Percentiles rank a stretch among this genome's conserved stretches.
Evolutionary conservation across 805 yeast genomes (phyloP).

Genomic region (Spathaspora passalidarum): DNA sequence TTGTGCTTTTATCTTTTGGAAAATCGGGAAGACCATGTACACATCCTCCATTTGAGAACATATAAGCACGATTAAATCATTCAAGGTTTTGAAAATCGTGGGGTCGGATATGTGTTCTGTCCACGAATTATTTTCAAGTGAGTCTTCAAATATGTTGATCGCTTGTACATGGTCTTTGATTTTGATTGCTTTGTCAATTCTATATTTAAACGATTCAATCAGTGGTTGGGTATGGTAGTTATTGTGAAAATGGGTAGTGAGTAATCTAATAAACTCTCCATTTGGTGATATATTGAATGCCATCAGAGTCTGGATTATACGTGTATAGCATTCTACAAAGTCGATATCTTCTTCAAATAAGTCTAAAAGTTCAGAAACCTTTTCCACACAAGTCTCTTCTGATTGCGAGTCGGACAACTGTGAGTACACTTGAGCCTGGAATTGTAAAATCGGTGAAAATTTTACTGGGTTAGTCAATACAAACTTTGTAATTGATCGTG

Average conservation of each 20-base stretch:
- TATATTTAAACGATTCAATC: slow-evolving; percentile 22
- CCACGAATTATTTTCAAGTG: slow-evolving; percentile 26
- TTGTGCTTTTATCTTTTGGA: slow-evolving; percentile 35
- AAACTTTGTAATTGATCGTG: slow-evolving; percentile 12
- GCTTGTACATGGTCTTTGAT: slow-evolving; percentile 20
- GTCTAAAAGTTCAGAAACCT: not conserved
- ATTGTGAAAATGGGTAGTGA: slow-evolving; percentile 14
- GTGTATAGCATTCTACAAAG: slow-evolving; percentile 12
- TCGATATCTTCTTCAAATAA: slow-evolving; percentile 9
- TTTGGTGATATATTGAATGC: slow-evolving; percentile 11
- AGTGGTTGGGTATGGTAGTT: slow-evolving; percentile 13
- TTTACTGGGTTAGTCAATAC: slow-evolving; percentile 19
- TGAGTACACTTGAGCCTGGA: slow-evolving; percentile 16
- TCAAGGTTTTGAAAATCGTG: slow-evolving; percentile 40
- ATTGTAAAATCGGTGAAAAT: slow-evolving; percentile 18
- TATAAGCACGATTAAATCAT: slow-evolving; percentile 39
- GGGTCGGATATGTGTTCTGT: slow-evolving; percentile 21
- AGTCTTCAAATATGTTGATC: slow-evolving; percentile 27
- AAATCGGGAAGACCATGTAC: slow-evolving; percentile 23
- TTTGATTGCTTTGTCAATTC: slow-evolving; percentile 26
- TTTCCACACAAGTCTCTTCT: not conserved
- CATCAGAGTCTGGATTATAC: slow-evolving; percentile 17
- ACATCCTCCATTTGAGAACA: slow-evolving; percentile 26
- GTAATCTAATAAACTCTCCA: slow-evolving; percentile 16
- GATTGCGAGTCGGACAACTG: not conserved